Base-by-base conservation (phyloP, 768 basidiomycete species). In the Tricholoma terreum region DNA sequence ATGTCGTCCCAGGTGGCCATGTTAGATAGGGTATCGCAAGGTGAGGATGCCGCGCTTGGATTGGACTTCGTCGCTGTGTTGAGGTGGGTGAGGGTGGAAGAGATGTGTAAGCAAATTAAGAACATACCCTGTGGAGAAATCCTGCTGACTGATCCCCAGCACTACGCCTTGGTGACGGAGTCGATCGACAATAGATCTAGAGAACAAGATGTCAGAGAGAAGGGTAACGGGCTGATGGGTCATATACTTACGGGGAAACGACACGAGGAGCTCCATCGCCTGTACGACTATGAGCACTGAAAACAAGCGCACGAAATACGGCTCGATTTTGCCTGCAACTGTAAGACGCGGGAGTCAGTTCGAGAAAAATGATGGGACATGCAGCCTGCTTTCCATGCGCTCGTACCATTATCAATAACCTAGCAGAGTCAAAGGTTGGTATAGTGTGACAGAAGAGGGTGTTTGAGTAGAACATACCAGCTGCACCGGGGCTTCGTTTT, bases 381-480 rank as follows among this genome's bases (percentile, higher is more conserved):
- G 92, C 90, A 93, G 77, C 96, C 96, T 84, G 96, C 96, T 81
- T 98, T 98, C 89, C 95, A 98, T 94, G 98, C 98, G 77, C 95
- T 96, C 71, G 95, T 97, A 71, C 92, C 93, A 74, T 92, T 92
- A 77, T 93, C 89, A 71, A 91, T 89, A 75, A 92, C 89, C 89
- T 90, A 62, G 31, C 50, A 22, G 30, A 27, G 35, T 30, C 17
- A 7, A 27, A 51, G 21, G n/a, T n/a, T n/a, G n/a, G n/a, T n/a
- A n/a, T n/a, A n/a, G n/a, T n/a, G n/a, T n/a, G n/a, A n/a, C n/a
- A n/a, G n/a, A n/a, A n/a, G n/a, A n/a, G n/a, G n/a, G n/a, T n/a
- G n/a, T n/a, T n/a, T n/a, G n/a, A n/a, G n/a, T n/a, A n/a, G n/a
- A n/a, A n/a, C n/a, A n/a, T n/a, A n/a, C n/a, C n/a, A n/a, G n/a